phyloP scores from a whole-genome alignment of 2,329 filamentous ascomycete genomes.

The Botrytis byssoidea region DNA sequence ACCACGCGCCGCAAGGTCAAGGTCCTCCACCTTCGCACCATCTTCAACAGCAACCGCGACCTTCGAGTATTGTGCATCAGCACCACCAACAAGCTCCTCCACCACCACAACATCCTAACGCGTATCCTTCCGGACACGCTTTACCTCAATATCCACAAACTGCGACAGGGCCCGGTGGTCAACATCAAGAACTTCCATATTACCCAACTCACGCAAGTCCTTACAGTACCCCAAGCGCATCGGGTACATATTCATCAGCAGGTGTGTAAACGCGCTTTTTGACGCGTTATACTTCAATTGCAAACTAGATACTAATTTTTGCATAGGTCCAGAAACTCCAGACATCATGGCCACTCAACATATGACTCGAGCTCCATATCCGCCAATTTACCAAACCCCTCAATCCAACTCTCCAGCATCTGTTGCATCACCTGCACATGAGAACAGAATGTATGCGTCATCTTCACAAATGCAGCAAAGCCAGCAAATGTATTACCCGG shows the following conservation, averaged over 20 bases:
- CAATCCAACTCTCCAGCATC: conserved; percentile 94
- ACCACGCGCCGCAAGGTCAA: conserved; percentile 67
- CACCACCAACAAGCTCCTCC: conserved; percentile 64
- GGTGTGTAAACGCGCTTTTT: conserved; percentile 51
- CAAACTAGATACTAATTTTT: conserved; percentile 25
- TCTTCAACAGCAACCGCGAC: conserved; percentile 65
- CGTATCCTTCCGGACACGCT: conserved; percentile 67
- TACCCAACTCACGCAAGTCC: conserved; percentile 79
- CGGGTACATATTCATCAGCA: conserved; percentile 82
- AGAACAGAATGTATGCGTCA: conserved; percentile 84
- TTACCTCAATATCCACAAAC: conserved; percentile 68
- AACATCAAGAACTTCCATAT: conserved; percentile 69
- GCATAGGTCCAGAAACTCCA: conserved; percentile 51
- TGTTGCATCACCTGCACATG: conserved; percentile 87
- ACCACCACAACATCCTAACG: conserved; percentile 58
- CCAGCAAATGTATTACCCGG: conserved; percentile 69
- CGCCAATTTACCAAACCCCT: conserved; percentile 87
- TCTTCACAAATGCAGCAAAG: conserved; percentile 76
- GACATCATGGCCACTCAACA: conserved; percentile 64
- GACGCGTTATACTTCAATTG: conserved; percentile 24
- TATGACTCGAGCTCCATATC: conserved; percentile 74
- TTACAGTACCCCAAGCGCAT: conserved; percentile 78
- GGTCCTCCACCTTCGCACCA: conserved; percentile 59
- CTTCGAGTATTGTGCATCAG: conserved; percentile 70
- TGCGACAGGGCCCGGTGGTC: conserved; percentile 59